Percentiles rank a stretch among this genome's conserved stretches.
These are phyloP conservation scores for Macrotyloma uniflorum DNA, from an alignment of 306 rosid species.

Conservation along the genomic window DNA sequence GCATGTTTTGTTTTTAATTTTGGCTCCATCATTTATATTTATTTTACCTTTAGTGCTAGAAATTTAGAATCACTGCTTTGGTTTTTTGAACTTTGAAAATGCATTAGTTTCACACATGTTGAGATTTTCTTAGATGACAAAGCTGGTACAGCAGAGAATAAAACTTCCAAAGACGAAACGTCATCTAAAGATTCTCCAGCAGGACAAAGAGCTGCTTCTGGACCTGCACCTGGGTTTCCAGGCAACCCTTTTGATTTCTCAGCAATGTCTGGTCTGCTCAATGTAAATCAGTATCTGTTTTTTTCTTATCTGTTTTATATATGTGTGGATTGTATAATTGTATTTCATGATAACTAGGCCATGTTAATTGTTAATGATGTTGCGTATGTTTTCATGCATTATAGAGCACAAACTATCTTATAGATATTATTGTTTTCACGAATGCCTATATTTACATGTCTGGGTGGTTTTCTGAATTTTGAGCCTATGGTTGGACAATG, in stretches of 20 bases:
- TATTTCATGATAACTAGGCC: neutral
- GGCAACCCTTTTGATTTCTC: slow-evolving; percentile 93
- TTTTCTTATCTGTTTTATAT: slow-evolving; percentile 4
- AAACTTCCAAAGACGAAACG: slow-evolving; percentile 54
- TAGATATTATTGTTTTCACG: slow-evolving; percentile 16
- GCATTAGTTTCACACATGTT: slow-evolving; percentile 24
- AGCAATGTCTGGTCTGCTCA: slow-evolving; percentile 89
- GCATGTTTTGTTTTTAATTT: neutral
- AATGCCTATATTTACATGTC: slow-evolving; percentile 11
- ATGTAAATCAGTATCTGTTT: slow-evolving; percentile 54
- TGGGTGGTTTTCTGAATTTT: neutral
- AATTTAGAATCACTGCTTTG: neutral
- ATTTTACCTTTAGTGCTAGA: neutral
- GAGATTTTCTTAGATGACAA: slow-evolving; percentile 60
- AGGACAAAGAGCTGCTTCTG: slow-evolving; percentile 50
- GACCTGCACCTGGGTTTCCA: slow-evolving; percentile 62
- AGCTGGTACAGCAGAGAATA: slow-evolving; percentile 58
- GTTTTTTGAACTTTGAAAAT: slow-evolving; percentile 27
- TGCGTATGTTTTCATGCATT: slow-evolving; percentile 25
- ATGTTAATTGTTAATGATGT: slow-evolving; percentile 27
- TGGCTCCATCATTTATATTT: neutral
- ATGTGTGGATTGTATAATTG: neutral
- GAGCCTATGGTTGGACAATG: slow-evolving; percentile 31
- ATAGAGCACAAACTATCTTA: neutral
- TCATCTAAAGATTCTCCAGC: slow-evolving; percentile 56